Evolutionary conservation across 2,329 filamentous ascomycete genomes (phyloP).

Genomic region (Pyrenophora tritici-repentis): DNA sequence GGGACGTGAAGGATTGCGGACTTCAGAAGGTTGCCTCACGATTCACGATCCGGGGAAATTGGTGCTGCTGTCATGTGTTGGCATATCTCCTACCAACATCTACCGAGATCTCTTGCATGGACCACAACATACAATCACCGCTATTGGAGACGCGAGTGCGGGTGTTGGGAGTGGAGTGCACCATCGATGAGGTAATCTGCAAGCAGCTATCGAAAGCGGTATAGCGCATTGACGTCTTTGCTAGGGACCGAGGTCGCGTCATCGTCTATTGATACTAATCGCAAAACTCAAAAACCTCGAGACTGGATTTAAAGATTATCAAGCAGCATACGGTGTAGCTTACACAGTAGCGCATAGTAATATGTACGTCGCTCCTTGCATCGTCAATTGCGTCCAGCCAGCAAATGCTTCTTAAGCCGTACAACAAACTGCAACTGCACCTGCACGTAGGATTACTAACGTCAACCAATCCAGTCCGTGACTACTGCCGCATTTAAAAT

Average conservation of each 20-base stretch:
- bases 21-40: slow-evolving; percentile 1
- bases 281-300: slow-evolving; percentile 21
- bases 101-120: neutral
- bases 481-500: slow-evolving; percentile 12
- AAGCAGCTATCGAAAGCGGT: slow-evolving; percentile 18
- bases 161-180: slow-evolving; percentile 13
- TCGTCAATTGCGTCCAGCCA: slow-evolving; percentile 13
- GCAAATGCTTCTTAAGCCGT: slow-evolving; percentile 4
- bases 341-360: neutral
- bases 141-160: slow-evolving; percentile 1
- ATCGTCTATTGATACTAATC: slow-evolving; percentile 23
- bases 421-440: slow-evolving; percentile 7
- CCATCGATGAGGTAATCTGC: slow-evolving; percentile 33
- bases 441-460: slow-evolving; percentile 39
- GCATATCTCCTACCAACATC: slow-evolving; percentile 17
- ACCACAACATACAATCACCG: slow-evolving; percentile 14
- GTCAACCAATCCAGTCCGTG: slow-evolving; percentile 16
- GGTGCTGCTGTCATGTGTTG: slow-evolving; percentile 10
- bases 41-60: slow-evolving; percentile 4
- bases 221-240: slow-evolving; percentile 20
- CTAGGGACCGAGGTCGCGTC: slow-evolving; percentile 16
- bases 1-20: slow-evolving; percentile 10
- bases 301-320: slow-evolving; percentile 2
- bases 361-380: neutral
- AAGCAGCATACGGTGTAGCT: slow-evolving; percentile 8